Evolutionary conservation across 805 yeast genomes (phyloP).

Genomic region (Myxozyma neotropica): DNA sequence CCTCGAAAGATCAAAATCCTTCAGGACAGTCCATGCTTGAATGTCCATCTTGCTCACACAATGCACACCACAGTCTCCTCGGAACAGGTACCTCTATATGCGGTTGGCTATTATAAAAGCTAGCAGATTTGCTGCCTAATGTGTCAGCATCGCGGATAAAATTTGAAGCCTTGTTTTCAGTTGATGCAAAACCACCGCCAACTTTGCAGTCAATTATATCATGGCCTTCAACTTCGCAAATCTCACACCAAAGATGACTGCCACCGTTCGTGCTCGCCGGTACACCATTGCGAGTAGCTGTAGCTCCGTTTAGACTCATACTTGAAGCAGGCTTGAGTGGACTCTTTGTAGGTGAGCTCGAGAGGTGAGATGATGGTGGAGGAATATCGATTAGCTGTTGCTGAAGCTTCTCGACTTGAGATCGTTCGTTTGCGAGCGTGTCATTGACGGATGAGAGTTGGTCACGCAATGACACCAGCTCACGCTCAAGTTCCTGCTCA

Average conservation of each 20-base stretch:
- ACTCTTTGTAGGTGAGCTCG: constrained; percentile 1
- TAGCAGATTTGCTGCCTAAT: background rate
- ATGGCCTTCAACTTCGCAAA: constrained; percentile 30
- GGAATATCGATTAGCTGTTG: constrained; percentile 5
- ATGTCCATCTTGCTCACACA: constrained; percentile 91
- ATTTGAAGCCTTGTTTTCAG: constrained; percentile 36
- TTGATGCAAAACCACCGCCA: constrained; percentile 8
- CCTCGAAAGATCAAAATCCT: constrained; percentile 24
- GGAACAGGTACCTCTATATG: constrained; percentile 71
- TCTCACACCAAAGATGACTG: constrained; percentile 16
- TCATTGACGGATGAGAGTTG: constrained; percentile 24
- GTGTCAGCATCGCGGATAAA: constrained; percentile 40
- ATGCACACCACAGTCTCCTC: constrained; percentile 82
- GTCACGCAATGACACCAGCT: constrained; percentile 31
- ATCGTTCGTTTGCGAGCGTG: constrained; percentile 1
- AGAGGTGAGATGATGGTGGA: background rate
- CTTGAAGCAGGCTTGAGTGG: constrained; percentile 23
- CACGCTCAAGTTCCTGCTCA: constrained; percentile 41
- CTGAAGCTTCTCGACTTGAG: constrained; percentile 31
- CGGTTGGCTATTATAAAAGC: background rate
- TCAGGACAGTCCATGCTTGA: constrained; percentile 85
- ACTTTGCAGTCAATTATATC: constrained; percentile 28
- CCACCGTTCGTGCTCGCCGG: too few species aligned
- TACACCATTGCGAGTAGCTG: background rate
- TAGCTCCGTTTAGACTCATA: constrained; percentile 13